These are phyloP conservation scores for Periconia digitata DNA, from an alignment of 2,329 filamentous ascomycete species.

Conservation along the genomic window DNA sequence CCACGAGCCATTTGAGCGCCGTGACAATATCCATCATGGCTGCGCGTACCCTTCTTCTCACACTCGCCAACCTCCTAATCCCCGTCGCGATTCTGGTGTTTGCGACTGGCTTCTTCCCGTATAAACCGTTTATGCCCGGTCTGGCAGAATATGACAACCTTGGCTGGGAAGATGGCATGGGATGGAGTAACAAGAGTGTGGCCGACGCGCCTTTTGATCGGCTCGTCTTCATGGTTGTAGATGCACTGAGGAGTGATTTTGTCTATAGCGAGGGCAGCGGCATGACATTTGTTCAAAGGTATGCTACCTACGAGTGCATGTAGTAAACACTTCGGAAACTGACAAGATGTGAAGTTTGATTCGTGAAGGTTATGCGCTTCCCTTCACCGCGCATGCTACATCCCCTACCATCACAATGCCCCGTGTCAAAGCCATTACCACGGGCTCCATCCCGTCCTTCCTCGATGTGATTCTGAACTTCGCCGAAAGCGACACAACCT, in stretches of 20 bases:
- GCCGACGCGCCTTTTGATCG: conserved; percentile 79
- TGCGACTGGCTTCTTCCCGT: conserved; percentile 92
- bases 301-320: conserved; percentile 22
- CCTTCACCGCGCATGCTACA: conserved; percentile 94
- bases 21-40: conserved; percentile 19
- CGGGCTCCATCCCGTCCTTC: conserved; percentile 96
- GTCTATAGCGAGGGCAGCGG: conserved; percentile 80
- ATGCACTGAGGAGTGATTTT: conserved; percentile 88
- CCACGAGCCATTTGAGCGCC: neutral
- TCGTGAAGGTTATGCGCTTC: conserved; percentile 77
- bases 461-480: conserved; percentile 96
- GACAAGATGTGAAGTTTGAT: conserved; percentile 65
- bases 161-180: conserved; percentile 46
- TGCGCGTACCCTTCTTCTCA: conserved; percentile 47
- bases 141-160: conserved; percentile 68
- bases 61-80: conserved; percentile 74
- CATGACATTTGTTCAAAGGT: conserved; percentile 89
- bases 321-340: neutral
- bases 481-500: conserved; percentile 88
- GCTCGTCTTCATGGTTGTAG: conserved; percentile 95
- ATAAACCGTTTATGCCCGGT: conserved; percentile 90
- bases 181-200: conserved; percentile 20
- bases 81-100: conserved; percentile 70
- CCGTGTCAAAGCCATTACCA: conserved; percentile 93
- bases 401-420: conserved; percentile 99